These are phyloP conservation scores for Ephemerocybe angulata DNA, from an alignment of 768 basidiomycete genomes.

Conservation along the genomic window DNA sequence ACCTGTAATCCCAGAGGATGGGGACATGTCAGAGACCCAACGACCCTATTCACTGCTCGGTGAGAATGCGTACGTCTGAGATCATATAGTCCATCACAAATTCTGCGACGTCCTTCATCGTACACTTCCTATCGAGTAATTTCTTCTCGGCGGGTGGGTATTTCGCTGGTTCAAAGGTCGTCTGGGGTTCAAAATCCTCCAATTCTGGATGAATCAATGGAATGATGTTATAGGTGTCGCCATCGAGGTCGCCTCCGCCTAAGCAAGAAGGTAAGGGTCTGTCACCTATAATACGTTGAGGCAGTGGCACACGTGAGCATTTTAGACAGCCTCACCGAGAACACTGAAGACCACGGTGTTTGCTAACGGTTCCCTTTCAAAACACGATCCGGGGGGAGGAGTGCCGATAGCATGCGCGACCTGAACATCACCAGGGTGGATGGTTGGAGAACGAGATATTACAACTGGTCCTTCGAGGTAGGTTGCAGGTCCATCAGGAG, in stretches of 20 bases:
- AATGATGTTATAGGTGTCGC: slow-evolving; percentile 55
- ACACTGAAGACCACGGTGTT: slow-evolving; percentile 68
- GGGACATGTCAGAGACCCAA: neutral
- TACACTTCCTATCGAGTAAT: slow-evolving; percentile 43
- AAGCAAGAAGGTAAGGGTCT: slow-evolving; percentile 61
- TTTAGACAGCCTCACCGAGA: slow-evolving; percentile 37
- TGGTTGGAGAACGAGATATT: slow-evolving; percentile 63
- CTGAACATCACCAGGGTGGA: slow-evolving; percentile 68
- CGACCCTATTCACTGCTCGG: neutral
- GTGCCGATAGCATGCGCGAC: slow-evolving; percentile 55
- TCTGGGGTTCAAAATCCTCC: slow-evolving; percentile 25
- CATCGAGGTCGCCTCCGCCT: slow-evolving; percentile 70
- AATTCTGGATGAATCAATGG: slow-evolving; percentile 35
- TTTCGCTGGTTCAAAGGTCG: slow-evolving; percentile 33
- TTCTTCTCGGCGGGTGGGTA: slow-evolving; percentile 50
- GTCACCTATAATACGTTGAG: slow-evolving; percentile 34
- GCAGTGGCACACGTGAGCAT: neutral
- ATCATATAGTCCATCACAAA: slow-evolving; percentile 70
- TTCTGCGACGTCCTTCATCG: slow-evolving; percentile 62
- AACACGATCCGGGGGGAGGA: slow-evolving; percentile 54
- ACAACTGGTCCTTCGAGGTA: slow-evolving; percentile 55
- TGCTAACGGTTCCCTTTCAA: slow-evolving; percentile 44
- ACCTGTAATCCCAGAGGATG: slow-evolving; percentile 39
- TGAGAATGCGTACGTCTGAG: slow-evolving; percentile 46
- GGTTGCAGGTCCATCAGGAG: slow-evolving; percentile 29